These are phyloP conservation scores for Metarhizium album DNA, from an alignment of 2,329 filamentous ascomycete species.

Conservation along the genomic window DNA sequence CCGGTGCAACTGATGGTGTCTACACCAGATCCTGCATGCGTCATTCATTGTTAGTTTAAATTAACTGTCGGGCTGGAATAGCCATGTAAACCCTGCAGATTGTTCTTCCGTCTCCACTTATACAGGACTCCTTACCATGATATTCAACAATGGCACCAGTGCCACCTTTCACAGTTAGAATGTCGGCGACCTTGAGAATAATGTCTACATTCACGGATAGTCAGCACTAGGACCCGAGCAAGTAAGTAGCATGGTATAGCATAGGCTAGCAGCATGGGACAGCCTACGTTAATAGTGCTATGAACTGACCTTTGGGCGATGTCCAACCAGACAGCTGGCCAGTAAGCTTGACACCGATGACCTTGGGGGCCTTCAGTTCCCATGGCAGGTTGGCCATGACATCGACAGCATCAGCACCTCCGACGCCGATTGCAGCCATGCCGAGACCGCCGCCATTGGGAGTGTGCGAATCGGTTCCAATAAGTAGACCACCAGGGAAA, in stretches of 20 bases:
- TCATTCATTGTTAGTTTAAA: background rate
- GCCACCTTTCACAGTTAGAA: slow-evolving; percentile 94
- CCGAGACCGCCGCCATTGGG: slow-evolving; percentile 94
- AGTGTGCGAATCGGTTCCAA: slow-evolving; percentile 96
- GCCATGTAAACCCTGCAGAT: background rate
- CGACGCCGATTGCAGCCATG: slow-evolving; percentile 91
- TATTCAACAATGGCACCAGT: slow-evolving; percentile 87
- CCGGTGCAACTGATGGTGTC: slow-evolving; percentile 39
- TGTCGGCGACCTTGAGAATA: slow-evolving; percentile 93
- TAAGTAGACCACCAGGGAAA: slow-evolving; percentile 95
- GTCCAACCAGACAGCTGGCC: slow-evolving; percentile 86
- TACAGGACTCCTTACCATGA: slow-evolving; percentile 30
- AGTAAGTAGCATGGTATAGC: background rate
- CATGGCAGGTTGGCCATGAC: slow-evolving; percentile 96
- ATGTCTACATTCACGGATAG: slow-evolving; percentile 51
- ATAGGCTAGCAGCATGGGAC: background rate
- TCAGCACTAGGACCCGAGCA: background rate
- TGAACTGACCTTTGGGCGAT: slow-evolving; percentile 64
- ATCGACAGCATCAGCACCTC: slow-evolving; percentile 96
- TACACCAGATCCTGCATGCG: slow-evolving; percentile 39
- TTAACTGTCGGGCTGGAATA: background rate
- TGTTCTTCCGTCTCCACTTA: background rate
- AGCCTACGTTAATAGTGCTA: background rate
- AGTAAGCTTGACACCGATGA: slow-evolving; percentile 93
- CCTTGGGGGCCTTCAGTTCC: slow-evolving; percentile 96